Conservation (phyloP, 169 alveolate species). For the Plasmodium inui region DNA sequence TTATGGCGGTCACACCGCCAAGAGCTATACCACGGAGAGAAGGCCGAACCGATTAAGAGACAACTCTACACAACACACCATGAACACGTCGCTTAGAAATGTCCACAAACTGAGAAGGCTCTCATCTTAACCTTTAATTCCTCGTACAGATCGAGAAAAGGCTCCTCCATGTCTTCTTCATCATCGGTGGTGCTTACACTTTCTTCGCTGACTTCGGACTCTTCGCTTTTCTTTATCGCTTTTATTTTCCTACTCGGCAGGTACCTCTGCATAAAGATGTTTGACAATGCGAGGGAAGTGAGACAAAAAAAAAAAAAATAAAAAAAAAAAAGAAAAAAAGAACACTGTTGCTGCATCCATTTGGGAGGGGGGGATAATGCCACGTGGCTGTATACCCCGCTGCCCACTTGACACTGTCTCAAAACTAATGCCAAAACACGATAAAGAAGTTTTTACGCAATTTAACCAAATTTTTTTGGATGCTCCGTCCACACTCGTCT, state of each 20-base stretch:
- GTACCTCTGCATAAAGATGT: conserved; percentile 10
- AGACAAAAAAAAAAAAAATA: background rate
- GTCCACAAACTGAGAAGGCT: background rate
- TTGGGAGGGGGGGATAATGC: background rate
- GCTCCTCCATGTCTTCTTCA: conserved; percentile 71
- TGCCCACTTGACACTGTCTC: background rate
- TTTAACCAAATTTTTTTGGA: conserved; percentile 57
- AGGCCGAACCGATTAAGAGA: background rate
- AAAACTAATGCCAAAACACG: background rate
- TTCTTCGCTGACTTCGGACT: conserved; percentile 41
- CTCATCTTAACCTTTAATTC: conserved; percentile 46
- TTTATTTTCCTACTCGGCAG: conserved; percentile 15
- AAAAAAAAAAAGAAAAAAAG: background rate
- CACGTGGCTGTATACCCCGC: background rate
- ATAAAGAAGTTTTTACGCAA: background rate
- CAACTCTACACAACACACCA: background rate
- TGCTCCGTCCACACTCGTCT: conserved; percentile 44
- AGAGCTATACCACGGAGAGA: background rate
- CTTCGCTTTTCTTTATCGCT: conserved; percentile 27
- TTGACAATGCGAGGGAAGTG: background rate
- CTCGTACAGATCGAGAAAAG: conserved; percentile 71
- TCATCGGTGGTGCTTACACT: conserved; percentile 66
- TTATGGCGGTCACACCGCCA: background rate
- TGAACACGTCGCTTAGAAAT: background rate
- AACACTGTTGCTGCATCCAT: background rate